Conservation (phyloP, 148 eudicot genomes). For the Cornus controversa region DNA sequence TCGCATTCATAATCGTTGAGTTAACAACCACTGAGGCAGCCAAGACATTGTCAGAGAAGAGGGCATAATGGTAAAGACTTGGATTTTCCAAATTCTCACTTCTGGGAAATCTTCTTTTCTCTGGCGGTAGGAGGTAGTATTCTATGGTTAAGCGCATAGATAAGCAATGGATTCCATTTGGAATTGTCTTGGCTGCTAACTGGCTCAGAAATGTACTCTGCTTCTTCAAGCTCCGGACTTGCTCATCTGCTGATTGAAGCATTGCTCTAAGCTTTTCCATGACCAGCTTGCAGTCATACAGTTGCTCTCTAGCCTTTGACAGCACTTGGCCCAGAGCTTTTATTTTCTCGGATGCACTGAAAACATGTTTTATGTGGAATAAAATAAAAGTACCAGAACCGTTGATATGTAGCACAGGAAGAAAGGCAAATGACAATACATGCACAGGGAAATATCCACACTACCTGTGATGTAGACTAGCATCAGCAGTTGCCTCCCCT, state of each 20-base stretch:
- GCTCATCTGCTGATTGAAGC: conserved; percentile 89
- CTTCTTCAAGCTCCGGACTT: conserved; percentile 79
- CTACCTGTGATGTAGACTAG: conserved; percentile 82
- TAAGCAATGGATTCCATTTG: conserved; percentile 79
- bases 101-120: conserved; percentile 65
- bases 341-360: conserved; percentile 68
- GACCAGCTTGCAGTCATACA: conserved; percentile 72
- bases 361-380: not conserved
- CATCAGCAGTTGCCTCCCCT: conserved; percentile 73
- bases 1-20: conserved; percentile 74
- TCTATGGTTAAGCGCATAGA: conserved; percentile 84
- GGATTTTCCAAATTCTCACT: conserved; percentile 75
- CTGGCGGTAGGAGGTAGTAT: conserved; percentile 64
- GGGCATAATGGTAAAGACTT: conserved; percentile 73
- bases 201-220: conserved; percentile 88
- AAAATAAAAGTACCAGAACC: not conserved
- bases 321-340: conserved; percentile 80
- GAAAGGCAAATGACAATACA: not conserved
- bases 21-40: conserved; percentile 91
- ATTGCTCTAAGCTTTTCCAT: conserved; percentile 78
- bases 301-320: conserved; percentile 65
- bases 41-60: conserved; percentile 79
- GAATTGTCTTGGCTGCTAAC: conserved; percentile 83
- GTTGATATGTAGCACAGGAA: not conserved
- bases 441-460: not conserved